Base-by-base conservation (phyloP, 805 yeast species). In the Candida anglica region DNA sequence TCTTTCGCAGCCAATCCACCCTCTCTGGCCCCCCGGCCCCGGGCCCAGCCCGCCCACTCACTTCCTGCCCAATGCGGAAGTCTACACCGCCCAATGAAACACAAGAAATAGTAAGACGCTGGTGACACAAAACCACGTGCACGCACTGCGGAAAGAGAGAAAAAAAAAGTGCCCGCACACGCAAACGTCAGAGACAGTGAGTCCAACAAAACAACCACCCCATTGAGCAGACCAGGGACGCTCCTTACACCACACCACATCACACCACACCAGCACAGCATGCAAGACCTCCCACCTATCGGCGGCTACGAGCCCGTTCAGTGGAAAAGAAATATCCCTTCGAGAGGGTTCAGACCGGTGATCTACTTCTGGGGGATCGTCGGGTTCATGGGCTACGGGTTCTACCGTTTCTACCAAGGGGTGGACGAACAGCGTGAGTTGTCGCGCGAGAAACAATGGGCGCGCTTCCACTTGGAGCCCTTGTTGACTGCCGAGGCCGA, bases 301-400 rank as follows among this genome's bases (percentile, higher is more conserved):
- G 86, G 85, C 37, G 95, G 95, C 41, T 86, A 86, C 52, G 88
- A 82, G 43, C 82, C 84, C 28, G 75, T 86, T 40, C 95, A 86
- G 65, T 86, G 95, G 95, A 82, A 81, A 64, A 76, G 95, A 56
- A 81, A 86, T 58, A 63, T 86, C 31, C 95, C 95, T 16, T 66
- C 91, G 2, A 71, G 95, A 46, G 95, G 95, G 2, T 86, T 86
- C 65, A 69, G 91, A 38, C 93, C 94, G 11, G 64, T 77, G 27
- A 68, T 84, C 28, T 86, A 81, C 66, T 70, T 86, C 40, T 76
- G 75, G 53, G 75, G 81, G 23, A 56, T 85, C 39, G 66, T 77
- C 26, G 84, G 77, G 7, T 51, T 81, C 53, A 73, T 85, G 56
- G 69, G 77, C 3, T 82, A 78, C 52, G 94, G 95, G 8, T 82